Base-by-base conservation (phyloP, 352 stramenopile species). In the Elongisporangium undulatum region DNA sequence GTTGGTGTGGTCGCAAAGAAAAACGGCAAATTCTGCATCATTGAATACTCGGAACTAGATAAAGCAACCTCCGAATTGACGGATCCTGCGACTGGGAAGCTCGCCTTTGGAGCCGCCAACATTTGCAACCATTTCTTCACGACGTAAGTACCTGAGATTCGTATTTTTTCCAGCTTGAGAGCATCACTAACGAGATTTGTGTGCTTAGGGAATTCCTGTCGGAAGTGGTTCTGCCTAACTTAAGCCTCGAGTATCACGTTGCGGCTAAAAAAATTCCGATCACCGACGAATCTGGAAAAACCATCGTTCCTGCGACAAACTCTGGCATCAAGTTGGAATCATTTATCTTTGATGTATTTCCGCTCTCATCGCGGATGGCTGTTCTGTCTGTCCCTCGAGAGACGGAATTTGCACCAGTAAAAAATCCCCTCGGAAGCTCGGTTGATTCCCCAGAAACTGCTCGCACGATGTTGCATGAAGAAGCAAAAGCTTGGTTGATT, bases 261-360 rank as follows among this genome's bases (percentile, higher is more conserved):
- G 97, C 97, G 13, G 70, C 94, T 23, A 99, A 99, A 72, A 99
- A 99, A 71, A 99, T 99, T 54, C 90, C 94, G 15, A 90, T 93
- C 39, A 95, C 90, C 9, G 84, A 98, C 58, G 76, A 82, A 12
- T 64, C 74, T 19, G 90, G 92, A 34, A 61, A 71, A 12, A 98
- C 85, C 23, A 79, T 95, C 22, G 94, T 78, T 24, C 94, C 94
- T 0, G 64, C 63, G 6, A 68, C 63, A 13, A 97, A 96, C 65
- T 98, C 98, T 56, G 97, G 96, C 20, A 92, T 99, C 73, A 99
- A 99, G 74, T 74, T 99, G 17, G 97, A 99, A 72, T 87, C 89
- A 6, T 99, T 99, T 71, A 99, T 99, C 64, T 99, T 99, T 71
- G 97, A 99, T 75, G 95, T 98, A 4, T 99, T 99, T 66, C 91